Evolutionary conservation across 1,284 basidiomycete species (phyloP), one percentile per base, ranked within the genome.

Genomic region (Coniophora puteana): DNA sequence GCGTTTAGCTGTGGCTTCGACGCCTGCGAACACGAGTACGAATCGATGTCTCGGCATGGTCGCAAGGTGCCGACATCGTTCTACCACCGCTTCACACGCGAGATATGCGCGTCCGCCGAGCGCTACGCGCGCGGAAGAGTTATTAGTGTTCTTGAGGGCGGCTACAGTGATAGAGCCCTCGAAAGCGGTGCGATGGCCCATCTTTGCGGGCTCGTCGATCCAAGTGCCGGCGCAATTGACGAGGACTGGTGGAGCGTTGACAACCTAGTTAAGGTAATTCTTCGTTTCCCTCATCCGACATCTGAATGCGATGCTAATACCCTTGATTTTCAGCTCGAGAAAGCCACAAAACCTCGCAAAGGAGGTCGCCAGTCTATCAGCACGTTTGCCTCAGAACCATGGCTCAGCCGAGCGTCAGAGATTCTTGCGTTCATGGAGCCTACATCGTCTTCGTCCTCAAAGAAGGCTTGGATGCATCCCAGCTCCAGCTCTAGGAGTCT

Each of bases 1-100:
- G n/a, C n/a, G n/a, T n/a, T n/a, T n/a, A n/a, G 84, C 48, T 87
- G 82, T 47, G 95, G 95, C 2, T 93, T 98, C 63, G 95, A 98
- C 52, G 94, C 93, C 0, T 91, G 86, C 45, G 86, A 93, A 54
- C 90, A 97, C 60, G 94, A 99, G 58, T 84, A 89, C 50, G 69
- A 80, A 4, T 86, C 83, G 5, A 99, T 99, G 95, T 92, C 91
- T 33, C 72, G 95, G 7, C 95, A 98, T 60, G 76, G 81, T 35
- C 83, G 93, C n/a, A 84, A 86, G 47, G 93, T 98, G 0, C 95
- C 95, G 0, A 74, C 82, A 0, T 78, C 80, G 0, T 97, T 97
- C 66, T 99, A 90, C 61, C 71, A 85, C 52, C 83, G 79, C 4
- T 96, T 97, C 54, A 85, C 91, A 0, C 69, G 66, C 3, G 92